Evolutionary conservation across 2,329 filamentous ascomycete species (phyloP).

Genomic region (Monosporascus sp.): DNA sequence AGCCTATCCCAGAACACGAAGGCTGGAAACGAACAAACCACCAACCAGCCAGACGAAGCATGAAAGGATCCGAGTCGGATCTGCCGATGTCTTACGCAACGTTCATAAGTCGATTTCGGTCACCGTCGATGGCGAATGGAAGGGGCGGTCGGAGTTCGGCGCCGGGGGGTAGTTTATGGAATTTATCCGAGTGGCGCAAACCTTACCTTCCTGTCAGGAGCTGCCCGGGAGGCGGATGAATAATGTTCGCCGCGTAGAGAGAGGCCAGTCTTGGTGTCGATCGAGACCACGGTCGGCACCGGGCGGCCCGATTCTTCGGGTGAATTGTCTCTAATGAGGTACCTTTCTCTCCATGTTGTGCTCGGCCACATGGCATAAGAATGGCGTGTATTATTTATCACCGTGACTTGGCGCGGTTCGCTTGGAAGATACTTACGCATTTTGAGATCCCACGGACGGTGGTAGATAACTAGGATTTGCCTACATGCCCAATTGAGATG

Average conservation of each 20-base stretch:
- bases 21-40: constrained; percentile 15
- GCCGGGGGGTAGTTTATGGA: constrained; percentile 13
- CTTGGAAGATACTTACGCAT: neutral
- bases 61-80: constrained; percentile 8
- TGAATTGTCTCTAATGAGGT: neutral
- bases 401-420: neutral
- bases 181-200: constrained; percentile 7
- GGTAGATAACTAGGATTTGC: too few relatives aligned
- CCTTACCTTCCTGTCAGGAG: neutral
- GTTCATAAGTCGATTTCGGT: constrained; percentile 14
- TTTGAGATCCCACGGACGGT: too few relatives aligned
- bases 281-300: neutral
- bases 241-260: neutral
- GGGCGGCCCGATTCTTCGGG: neutral
- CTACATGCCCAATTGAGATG: too few relatives aligned
- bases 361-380: neutral
- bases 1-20: constrained; percentile 46
- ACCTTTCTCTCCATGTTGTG: neutral
- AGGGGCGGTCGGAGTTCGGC: constrained; percentile 24
- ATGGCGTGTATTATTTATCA: constrained; percentile 1
- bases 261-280: neutral
- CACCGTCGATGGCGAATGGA: constrained; percentile 18
- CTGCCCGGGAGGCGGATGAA: neutral
- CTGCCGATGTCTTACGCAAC: constrained; percentile 9
- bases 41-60: constrained; percentile 12